Evolutionary conservation across 352 stramenopile genomes (phyloP).

Genomic region (Thalassiosira pacifica): DNA sequence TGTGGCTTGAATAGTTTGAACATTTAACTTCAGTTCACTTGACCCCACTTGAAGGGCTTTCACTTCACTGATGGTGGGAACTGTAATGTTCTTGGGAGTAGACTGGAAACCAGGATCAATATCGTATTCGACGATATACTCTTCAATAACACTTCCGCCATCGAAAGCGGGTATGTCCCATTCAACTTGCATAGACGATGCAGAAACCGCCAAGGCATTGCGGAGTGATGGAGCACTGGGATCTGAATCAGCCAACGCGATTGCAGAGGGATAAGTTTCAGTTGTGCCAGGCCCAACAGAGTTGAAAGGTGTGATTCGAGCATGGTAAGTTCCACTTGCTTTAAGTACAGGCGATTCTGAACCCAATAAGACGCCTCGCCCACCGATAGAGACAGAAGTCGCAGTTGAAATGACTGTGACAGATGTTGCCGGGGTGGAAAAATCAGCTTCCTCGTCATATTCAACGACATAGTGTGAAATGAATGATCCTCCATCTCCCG

Average conservation of each 20-base stretch:
- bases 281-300: slow-evolving; percentile 57
- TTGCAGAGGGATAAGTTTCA: slow-evolving; percentile 46
- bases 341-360: slow-evolving; percentile 89
- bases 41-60: slow-evolving; percentile 89
- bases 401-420: slow-evolving; percentile 79
- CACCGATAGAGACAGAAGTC: slow-evolving; percentile 91
- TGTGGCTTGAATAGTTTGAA: slow-evolving; percentile 93
- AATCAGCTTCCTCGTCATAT: slow-evolving; percentile 89
- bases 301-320: slow-evolving; percentile 88
- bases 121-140: slow-evolving; percentile 94
- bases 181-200: slow-evolving; percentile 88
- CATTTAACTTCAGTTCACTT: slow-evolving; percentile 90
- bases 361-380: slow-evolving; percentile 93
- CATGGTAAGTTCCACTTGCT: slow-evolving; percentile 88
- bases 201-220: slow-evolving; percentile 79
- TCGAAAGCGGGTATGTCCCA: slow-evolving; percentile 92
- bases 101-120: slow-evolving; percentile 87
- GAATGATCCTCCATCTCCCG: slow-evolving; percentile 87
- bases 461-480: slow-evolving; percentile 93
- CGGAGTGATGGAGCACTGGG: slow-evolving; percentile 77
- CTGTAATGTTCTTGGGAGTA: slow-evolving; percentile 85
- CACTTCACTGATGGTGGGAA: slow-evolving; percentile 92
- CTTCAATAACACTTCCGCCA: slow-evolving; percentile 90
- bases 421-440: slow-evolving; percentile 86
- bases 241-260: slow-evolving; percentile 63